Evolutionary conservation across 2,329 filamentous ascomycete genomes (phyloP).

Genomic region (Lecanicillium sp.): DNA sequence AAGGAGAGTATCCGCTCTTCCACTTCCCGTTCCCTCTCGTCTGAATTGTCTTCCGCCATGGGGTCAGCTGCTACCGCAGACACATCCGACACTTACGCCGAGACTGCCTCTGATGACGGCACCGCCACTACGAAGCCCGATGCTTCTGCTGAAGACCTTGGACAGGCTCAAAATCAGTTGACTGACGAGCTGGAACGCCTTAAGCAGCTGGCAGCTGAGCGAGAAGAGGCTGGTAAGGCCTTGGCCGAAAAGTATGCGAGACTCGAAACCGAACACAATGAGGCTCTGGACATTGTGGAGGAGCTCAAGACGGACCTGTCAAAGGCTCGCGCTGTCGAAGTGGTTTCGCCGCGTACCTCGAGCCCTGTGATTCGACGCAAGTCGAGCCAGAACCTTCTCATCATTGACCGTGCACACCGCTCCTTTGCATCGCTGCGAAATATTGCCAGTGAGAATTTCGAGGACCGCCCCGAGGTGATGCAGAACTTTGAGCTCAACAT

Average conservation of each 20-base stretch:
- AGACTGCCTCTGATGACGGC: constrained; percentile 30
- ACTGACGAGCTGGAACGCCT: constrained; percentile 64
- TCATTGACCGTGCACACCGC: constrained; percentile 83
- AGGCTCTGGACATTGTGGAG: constrained; percentile 78
- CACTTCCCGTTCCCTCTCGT: constrained; percentile 78
- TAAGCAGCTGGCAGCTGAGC: constrained; percentile 63
- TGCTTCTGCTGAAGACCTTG: constrained; percentile 30
- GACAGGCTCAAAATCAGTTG: constrained; percentile 31
- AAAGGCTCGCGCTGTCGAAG: constrained; percentile 59
- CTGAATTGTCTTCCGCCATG: constrained; percentile 84
- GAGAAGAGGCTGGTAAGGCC: constrained; percentile 65
- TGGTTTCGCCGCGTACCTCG: constrained; percentile 54
- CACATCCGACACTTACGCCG: constrained; percentile 45
- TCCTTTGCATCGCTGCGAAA: constrained; percentile 86
- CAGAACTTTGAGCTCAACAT: constrained; percentile 91
- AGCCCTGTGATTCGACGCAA: constrained; percentile 83
- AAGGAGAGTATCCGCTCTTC: constrained; percentile 63
- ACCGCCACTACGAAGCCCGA: constrained; percentile 38
- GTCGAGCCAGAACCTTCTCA: constrained; percentile 81
- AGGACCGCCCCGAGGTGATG: constrained; percentile 72
- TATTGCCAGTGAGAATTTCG: constrained; percentile 80
- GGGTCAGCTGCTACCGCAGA: constrained; percentile 62
- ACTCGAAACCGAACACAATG: constrained; percentile 73
- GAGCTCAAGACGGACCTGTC: constrained; percentile 82
- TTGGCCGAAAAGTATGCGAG: constrained; percentile 75